Percentiles rank a stretch among this genome's conserved stretches.
phyloP scores from a whole-genome alignment of 164 flowering plant species.

The Protea cynaroides region DNA sequence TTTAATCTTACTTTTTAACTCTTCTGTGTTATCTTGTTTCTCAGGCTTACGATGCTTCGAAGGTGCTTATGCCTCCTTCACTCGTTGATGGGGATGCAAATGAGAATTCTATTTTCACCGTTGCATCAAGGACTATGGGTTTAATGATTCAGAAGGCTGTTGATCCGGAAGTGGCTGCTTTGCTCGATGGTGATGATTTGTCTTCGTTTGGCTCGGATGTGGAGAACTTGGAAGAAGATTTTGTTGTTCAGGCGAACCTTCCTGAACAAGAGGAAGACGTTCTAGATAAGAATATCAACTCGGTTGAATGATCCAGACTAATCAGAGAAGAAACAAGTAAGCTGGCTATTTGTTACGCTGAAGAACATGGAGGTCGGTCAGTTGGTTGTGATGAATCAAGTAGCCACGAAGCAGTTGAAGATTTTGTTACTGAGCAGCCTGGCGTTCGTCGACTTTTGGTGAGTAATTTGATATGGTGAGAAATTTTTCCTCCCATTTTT shows the following conservation, averaged over 20 bases:
- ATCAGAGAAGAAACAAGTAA: background rate
- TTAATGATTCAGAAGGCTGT: too few species aligned
- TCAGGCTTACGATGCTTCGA: constrained; percentile 93
- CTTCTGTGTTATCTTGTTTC: background rate
- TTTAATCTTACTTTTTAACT: too few species aligned
- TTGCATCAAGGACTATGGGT: constrained; percentile 53
- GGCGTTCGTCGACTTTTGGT: constrained; percentile 57
- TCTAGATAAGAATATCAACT: constrained; percentile 19
- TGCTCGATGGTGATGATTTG: constrained; percentile 61
- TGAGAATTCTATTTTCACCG: constrained; percentile 39
- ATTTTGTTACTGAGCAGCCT: constrained; percentile 33
- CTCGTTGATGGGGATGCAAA: constrained; percentile 27
- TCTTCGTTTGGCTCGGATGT: constrained; percentile 71
- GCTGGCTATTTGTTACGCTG: constrained; percentile 1
- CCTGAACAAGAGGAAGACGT: constrained; percentile 33
- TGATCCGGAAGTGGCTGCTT: constrained; percentile 73
- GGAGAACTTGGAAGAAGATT: constrained; percentile 95
- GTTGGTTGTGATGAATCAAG: constrained; percentile 4
- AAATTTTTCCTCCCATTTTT: background rate
- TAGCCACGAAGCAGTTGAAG: constrained; percentile 11
- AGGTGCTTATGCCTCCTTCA: constrained; percentile 35
- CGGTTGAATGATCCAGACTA: constrained; percentile 11
- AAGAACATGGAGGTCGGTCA: constrained; percentile 3
- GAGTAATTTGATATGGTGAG: constrained; percentile 85
- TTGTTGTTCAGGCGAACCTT: constrained; percentile 66